Evolutionary conservation across 2,329 filamentous ascomycete species (phyloP).

Genomic region (Pestalotiopsis sp.): DNA sequence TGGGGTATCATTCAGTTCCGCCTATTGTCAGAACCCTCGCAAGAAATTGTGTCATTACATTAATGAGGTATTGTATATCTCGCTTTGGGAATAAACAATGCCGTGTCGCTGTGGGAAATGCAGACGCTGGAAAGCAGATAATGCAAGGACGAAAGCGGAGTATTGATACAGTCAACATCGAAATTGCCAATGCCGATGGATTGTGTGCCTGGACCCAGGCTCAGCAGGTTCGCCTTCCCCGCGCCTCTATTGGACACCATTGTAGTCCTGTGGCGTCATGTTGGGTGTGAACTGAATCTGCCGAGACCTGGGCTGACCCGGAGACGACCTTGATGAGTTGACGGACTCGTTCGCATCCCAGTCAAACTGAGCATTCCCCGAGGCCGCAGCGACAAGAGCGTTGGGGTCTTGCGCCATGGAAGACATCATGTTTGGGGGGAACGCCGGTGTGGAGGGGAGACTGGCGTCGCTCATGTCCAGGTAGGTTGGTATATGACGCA

Average conservation of each 20-base stretch:
- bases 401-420: constrained; percentile 36
- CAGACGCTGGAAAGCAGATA: constrained; percentile 13
- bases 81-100: constrained; percentile 5
- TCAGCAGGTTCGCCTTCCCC: background rate
- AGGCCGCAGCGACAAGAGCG: constrained; percentile 32
- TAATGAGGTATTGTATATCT: constrained; percentile 8
- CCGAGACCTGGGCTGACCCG: constrained; percentile 37
- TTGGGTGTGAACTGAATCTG: constrained; percentile 48
- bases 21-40: background rate
- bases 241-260: constrained; percentile 20
- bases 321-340: constrained; percentile 36
- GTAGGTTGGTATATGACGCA: constrained; percentile 45
- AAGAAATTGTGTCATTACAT: constrained; percentile 9
- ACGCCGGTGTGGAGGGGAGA: constrained; percentile 50
- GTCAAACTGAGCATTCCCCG: constrained; percentile 47
- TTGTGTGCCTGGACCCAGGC: background rate
- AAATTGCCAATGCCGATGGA: background rate
- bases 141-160: background rate
- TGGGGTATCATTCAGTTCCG: constrained; percentile 8
- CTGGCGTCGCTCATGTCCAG: constrained; percentile 36
- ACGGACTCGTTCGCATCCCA: constrained; percentile 48
- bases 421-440: constrained; percentile 43
- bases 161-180: background rate
- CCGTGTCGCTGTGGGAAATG: constrained; percentile 7
- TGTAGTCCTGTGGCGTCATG: constrained; percentile 44